Conservation (phyloP, 106 monocot genomes). For the Chionographis japonica region DNA sequence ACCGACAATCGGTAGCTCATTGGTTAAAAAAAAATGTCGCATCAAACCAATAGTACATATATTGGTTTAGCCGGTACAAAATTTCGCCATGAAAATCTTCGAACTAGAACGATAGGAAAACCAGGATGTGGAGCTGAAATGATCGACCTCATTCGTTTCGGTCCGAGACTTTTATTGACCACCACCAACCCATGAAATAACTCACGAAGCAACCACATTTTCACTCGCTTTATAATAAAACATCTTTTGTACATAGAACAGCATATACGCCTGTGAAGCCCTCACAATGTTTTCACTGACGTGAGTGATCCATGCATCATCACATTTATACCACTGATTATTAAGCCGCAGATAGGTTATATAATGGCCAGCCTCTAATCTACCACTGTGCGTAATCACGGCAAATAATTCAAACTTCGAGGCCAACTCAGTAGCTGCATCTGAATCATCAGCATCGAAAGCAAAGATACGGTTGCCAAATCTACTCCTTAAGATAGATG, state of each 20-base stretch:
- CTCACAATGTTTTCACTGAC: slow-evolving; percentile 76
- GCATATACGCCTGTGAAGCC: slow-evolving; percentile 89
- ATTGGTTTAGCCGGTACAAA: slow-evolving; percentile 21
- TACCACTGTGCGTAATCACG: slow-evolving; percentile 83
- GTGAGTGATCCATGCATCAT: slow-evolving; percentile 84
- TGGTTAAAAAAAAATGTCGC: slow-evolving; percentile 3
- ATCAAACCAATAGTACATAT: slow-evolving; percentile 13
- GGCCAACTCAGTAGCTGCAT: slow-evolving; percentile 31
- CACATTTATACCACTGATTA: slow-evolving; percentile 90
- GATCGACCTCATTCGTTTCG: neutral
- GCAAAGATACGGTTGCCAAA: slow-evolving; percentile 73
- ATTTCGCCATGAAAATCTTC: slow-evolving; percentile 7
- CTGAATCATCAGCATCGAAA: slow-evolving; percentile 41
- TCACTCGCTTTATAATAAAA: slow-evolving; percentile 70
- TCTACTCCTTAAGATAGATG: slow-evolving; percentile 70
- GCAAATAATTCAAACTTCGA: slow-evolving; percentile 93
- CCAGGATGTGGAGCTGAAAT: neutral
- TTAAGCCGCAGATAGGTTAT: slow-evolving; percentile 71
- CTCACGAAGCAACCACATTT: slow-evolving; percentile 20
- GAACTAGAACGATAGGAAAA: neutral
- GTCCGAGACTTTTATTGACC: slow-evolving; percentile 2
- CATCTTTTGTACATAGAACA: slow-evolving; percentile 90
- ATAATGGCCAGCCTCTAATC: slow-evolving; percentile 86
- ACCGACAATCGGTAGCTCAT: slow-evolving; percentile 16
- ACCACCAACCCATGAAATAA: neutral